Base-by-base conservation (phyloP, 2,329 filamentous ascomycete genomes). In the Ceratocystis papillata region DNA sequence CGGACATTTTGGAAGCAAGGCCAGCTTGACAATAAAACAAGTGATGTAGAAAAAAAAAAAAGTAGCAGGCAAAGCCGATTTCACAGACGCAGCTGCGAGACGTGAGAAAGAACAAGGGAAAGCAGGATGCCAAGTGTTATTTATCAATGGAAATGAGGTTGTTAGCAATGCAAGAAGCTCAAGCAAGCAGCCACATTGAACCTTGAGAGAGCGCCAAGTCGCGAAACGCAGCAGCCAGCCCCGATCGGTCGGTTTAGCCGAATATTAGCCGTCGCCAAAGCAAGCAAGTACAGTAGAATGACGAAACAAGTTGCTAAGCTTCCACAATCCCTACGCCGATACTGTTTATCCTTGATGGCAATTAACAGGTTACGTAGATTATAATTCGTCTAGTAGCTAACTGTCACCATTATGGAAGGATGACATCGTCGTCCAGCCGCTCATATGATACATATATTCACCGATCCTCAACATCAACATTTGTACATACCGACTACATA, bases 1-100 rank as follows among this genome's bases (percentile, higher is more conserved):
- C 88, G 67, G 89, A 84, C 88, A 92, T 92, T 79, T 73, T 64
- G 44, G 28, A 61, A 15, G 12, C 62, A 67, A 67, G 65, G 44
- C 65, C 53, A 67, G 65, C 65, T 67, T 67, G 37, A 15, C 22
- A 44, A 20, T 17, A 63, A 17, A 25, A 57, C 46, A 44, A 65
- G 3, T 7, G 15, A 15, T 5, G 10, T 25, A 6, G 4, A 25
- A 50, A 22, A 50, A n/a, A 66, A 65, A 46, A 66, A 65, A 46
- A 15, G 22, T 28, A 22, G 17, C 3, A 50, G 17, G 15, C 10
- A 62, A 62, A 46, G 33, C 12, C 44, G 22, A n/a, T 22, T n/a
- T 53, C 25, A 22, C n/a, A 33, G 59, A 17, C 53, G 28, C n/a
- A 25, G 63, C 48, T 30, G 7, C 12, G 17, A 30, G 37, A 22